Evolutionary conservation across 805 yeast genomes (phyloP).

Genomic region (Teunomyces lycoperdinae): DNA sequence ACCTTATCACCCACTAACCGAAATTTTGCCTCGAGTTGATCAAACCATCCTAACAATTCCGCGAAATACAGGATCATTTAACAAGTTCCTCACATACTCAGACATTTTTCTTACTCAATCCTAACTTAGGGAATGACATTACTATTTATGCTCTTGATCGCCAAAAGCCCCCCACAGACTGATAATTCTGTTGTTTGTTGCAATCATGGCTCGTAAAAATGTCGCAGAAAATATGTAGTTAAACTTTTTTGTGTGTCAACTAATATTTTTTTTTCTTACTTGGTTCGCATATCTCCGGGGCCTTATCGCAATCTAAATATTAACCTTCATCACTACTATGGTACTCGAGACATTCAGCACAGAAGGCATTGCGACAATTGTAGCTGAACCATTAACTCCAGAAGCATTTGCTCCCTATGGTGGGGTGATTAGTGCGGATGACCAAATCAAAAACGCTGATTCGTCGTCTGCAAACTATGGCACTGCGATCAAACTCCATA

Average conservation of each 20-base stretch:
- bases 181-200: too few species aligned
- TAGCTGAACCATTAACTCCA: constrained; percentile 65
- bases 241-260: too few species aligned
- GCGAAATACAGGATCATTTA: neutral
- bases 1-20: too few species aligned
- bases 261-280: neutral
- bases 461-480: constrained; percentile 77
- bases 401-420: constrained; percentile 68
- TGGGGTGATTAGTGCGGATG: constrained; percentile 71
- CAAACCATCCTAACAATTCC: neutral
- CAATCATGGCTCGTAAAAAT: too few species aligned
- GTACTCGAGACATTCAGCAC: constrained; percentile 39
- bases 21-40: neutral
- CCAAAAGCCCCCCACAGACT: too few species aligned
- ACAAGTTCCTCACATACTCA: neutral
- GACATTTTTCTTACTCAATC: neutral
- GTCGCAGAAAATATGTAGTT: too few species aligned
- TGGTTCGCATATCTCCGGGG: constrained; percentile 10
- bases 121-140: too few species aligned
- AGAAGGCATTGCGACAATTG: constrained; percentile 18
- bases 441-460: constrained; percentile 52
- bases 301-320: neutral
- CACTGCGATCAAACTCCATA: constrained; percentile 77
- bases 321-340: constrained; percentile 21
- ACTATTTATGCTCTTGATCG: too few species aligned